These are phyloP conservation scores for Suhomyces yuchorum DNA, from an alignment of 1,139 yeast species.

Conservation along the genomic window DNA sequence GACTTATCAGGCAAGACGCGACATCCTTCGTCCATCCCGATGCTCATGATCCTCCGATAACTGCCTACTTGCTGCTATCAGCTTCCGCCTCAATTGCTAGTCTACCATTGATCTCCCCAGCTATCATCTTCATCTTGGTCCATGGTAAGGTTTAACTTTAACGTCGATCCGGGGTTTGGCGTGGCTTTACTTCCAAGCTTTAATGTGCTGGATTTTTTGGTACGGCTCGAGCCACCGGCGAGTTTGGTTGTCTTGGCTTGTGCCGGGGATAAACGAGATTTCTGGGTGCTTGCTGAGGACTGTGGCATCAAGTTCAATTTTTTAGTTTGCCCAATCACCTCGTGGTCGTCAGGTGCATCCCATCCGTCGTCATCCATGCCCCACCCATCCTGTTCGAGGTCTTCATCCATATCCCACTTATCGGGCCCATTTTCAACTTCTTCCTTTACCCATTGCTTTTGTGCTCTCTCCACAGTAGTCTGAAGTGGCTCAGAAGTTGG, in stretches of 20 bases:
- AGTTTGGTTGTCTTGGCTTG: slow-evolving; percentile 5
- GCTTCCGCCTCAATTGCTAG: too few species aligned
- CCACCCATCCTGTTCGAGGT: slow-evolving; percentile 26
- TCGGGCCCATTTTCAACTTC: slow-evolving; percentile 9
- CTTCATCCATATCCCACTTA: slow-evolving; percentile 17
- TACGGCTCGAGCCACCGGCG: slow-evolving; percentile 11
- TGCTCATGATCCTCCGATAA: background rate
- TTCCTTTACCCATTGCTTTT: slow-evolving; percentile 7
- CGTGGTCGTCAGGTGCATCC: slow-evolving; percentile 1
- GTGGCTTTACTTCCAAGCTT: slow-evolving; percentile 30
- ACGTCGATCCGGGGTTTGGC: slow-evolving; percentile 26
- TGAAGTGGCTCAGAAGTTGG: slow-evolving; percentile 23
- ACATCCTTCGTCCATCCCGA: too few species aligned
- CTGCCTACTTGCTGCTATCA: background rate
- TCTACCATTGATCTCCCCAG: slow-evolving; percentile 42
- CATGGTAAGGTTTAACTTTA: slow-evolving; percentile 42
- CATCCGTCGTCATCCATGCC: slow-evolving; percentile 3
- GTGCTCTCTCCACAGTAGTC: background rate
- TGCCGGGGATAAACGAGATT: slow-evolving; percentile 1
- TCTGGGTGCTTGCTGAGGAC: background rate
- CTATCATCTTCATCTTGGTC: slow-evolving; percentile 50
- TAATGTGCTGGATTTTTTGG: slow-evolving; percentile 27
- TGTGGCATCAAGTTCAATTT: slow-evolving; percentile 3
- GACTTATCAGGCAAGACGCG: too few species aligned
- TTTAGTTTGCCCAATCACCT: slow-evolving; percentile 16